Base-by-base conservation (phyloP, 1,139 yeast genomes). In the Yamadazyma aaseri region DNA sequence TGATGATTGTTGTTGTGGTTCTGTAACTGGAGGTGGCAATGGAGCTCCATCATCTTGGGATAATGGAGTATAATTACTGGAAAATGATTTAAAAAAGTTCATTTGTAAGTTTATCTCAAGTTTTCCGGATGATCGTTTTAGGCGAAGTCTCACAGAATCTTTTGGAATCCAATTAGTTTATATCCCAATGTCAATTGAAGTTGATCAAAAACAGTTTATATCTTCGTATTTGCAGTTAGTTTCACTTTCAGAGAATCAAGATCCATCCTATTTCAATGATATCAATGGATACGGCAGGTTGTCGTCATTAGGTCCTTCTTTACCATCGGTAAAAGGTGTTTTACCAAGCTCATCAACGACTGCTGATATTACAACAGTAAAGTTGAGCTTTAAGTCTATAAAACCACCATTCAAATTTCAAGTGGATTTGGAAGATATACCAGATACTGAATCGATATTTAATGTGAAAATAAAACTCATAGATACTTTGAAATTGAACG, bases 391-490 rank as follows among this genome's bases (percentile, higher is more conserved):
- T 47, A 68, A 68, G 47, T 66, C 73, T 17, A 67, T 70, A 34
- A 65, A 63, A 38, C 74, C 75, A 1, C 76, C 76, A 1, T 63
- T 46, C 51, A 67, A 63, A 46, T 68, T 70, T 46, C 49, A 51
- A 17, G 41, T 56, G 3, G 58, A 45, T 29, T 47, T 68, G 39
- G 39, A 38, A 2, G 43, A 40, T 26, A 53, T 65, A 5, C 41
- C 60, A 0, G 43, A 42, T 6, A 45, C 60, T 9, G 48, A 50
- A 25, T 58, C 68, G 5, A 55, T 70, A n/a, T 63, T 56, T 43
- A 55, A 55, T 29, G 54, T 65, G 29, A 70, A 70, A 38, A 31
- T 48, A 1, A 50, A 50, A 13, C 55, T 69, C 39, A 59, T 67
- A 17, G 55, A 54, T 5, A 38, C 54, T 0, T 52, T 61, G 27